Conservation (phyloP, 2,329 filamentous ascomycete genomes). For the Aspergillus cejpii region DNA sequence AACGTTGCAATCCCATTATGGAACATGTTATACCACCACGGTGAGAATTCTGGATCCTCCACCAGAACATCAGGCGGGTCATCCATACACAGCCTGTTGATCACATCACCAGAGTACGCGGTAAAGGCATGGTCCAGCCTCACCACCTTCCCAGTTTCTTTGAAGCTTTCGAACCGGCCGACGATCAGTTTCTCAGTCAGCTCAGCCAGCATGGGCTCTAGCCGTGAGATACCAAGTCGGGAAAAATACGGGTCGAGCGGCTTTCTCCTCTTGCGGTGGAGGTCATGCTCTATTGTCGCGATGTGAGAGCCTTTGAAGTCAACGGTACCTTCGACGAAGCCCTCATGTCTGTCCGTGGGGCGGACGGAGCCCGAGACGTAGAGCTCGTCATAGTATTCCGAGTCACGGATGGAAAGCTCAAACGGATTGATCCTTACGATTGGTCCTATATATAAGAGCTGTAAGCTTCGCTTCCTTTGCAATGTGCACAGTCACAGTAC, state of each 20-base stretch:
- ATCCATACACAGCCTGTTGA: slow-evolving; percentile 18
- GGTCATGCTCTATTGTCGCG: slow-evolving; percentile 15
- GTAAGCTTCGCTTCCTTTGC: not conserved
- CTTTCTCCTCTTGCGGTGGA: slow-evolving; percentile 20
- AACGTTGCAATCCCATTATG: not conserved
- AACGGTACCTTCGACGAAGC: not conserved
- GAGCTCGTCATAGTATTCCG: slow-evolving; percentile 1
- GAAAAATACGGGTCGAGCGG: slow-evolving; percentile 21
- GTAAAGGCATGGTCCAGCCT: slow-evolving; percentile 21
- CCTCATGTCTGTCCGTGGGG: not conserved
- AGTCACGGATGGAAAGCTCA: slow-evolving; percentile 16
- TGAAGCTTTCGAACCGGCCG: slow-evolving; percentile 2
- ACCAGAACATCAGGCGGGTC: slow-evolving; percentile 8
- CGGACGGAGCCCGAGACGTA: not conserved
- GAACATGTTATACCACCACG: not conserved
- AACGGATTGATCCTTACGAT: slow-evolving; percentile 20
- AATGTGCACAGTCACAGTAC: slow-evolving; percentile 2
- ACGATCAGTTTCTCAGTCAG: not conserved
- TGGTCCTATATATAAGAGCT: slow-evolving; percentile 7
- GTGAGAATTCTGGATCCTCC: slow-evolving; percentile 11
- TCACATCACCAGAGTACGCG: slow-evolving; percentile 25
- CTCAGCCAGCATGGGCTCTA: not conserved
- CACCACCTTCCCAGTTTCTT: slow-evolving; percentile 14
- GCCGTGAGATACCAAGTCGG: not conserved
- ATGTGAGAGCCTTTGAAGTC: slow-evolving; percentile 11